Evolutionary conservation across 2,329 filamentous ascomycete species (phyloP), one percentile per base, ranked within the genome.

Genomic region (Tricladium varicosporioides): DNA sequence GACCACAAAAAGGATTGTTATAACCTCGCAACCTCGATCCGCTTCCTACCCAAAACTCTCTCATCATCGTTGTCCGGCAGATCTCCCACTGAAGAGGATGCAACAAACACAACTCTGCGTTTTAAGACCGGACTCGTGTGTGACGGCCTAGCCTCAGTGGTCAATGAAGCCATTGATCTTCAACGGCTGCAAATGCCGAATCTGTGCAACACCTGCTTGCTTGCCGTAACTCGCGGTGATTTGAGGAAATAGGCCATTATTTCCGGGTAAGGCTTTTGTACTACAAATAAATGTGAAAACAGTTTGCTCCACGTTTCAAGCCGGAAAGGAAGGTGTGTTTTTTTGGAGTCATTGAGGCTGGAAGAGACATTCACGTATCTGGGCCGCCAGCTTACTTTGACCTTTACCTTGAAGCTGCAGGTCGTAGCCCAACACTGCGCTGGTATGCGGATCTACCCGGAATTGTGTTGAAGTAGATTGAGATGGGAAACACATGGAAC

Each of bases 251-350:
- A 22, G 32, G 45, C 46, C 53, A 48, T 53, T 53, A 36, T 49
- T 56, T 50, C 53, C 44, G 54, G 57, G 59, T 36, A 44, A 63
- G 60, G 63, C 59, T 61, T 56, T 27, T 47, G 61, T 65, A 62
- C 59, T 52, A 66, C 63, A 58, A 58, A 56, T 32, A 33, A 40
- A 62, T 13, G 16, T 53, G 55, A 50, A 51, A 56, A 51, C 57
- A 51, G 51, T 59, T 60, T 63, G 56, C 53, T 63, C 63, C 59
- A 60, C 58, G 59, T 60, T 57, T 59, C 54, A 51, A 56, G 44
- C 36, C 32, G 22, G 51, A 36, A 58, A 42, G 53, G 45, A 49
- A 55, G 31, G 54, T 48, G 42, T 18, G 16, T 14, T 16, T 48
- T 15, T 44, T 27, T 40, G 13, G 14, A 44, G 16, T 18, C 15